Evolutionary conservation across 2,329 filamentous ascomycete genomes (phyloP).

Genomic region (Fusarium paranaense): DNA sequence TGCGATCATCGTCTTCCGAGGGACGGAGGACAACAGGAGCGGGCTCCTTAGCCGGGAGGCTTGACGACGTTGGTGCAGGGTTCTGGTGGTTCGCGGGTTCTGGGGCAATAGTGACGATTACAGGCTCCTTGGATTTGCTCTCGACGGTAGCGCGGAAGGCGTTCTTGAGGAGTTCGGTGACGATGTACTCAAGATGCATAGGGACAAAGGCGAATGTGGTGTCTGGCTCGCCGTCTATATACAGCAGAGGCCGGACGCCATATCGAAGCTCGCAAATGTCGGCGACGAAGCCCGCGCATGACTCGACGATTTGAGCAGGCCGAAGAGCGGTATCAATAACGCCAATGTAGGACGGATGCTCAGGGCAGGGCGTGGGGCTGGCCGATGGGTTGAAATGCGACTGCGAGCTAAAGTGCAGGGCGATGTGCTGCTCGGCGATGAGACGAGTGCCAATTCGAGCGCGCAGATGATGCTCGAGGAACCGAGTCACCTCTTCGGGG

Average conservation of each 20-base stretch:
- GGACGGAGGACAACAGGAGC: slow-evolving; percentile 6
- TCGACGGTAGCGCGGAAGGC: slow-evolving; percentile 95
- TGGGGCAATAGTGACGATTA: slow-evolving; percentile 92
- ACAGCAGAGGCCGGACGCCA: slow-evolving; percentile 82
- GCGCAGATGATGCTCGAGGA: slow-evolving; percentile 92
- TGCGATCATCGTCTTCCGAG: slow-evolving; percentile 49
- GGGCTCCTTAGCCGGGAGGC: slow-evolving; percentile 38
- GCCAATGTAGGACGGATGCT: slow-evolving; percentile 81
- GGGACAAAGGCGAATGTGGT: slow-evolving; percentile 95
- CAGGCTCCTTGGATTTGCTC: slow-evolving; percentile 80
- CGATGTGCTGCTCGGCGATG: slow-evolving; percentile 96
- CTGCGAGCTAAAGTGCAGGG: slow-evolving; percentile 79
- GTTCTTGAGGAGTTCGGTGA: slow-evolving; percentile 97
- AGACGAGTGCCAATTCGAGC: slow-evolving; percentile 93
- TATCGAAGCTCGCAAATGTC: slow-evolving; percentile 98
- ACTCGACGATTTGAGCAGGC: slow-evolving; percentile 83
- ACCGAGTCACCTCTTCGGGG: slow-evolving; percentile 84
- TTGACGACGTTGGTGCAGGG: slow-evolving; percentile 36
- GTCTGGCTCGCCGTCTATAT: slow-evolving; percentile 86
- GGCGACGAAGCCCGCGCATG: slow-evolving; percentile 89
- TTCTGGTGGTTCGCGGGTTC: slow-evolving; percentile 60
- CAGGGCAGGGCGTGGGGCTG: slow-evolving; percentile 62
- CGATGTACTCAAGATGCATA: slow-evolving; percentile 96
- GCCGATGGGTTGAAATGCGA: slow-evolving; percentile 73
- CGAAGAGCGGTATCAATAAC: slow-evolving; percentile 93